A percentile compares a stretch with the other conserved stretches of the same genome.
phyloP scores from a whole-genome alignment of 108 stramenopile species.

The Skeletonema tropicum region DNA sequence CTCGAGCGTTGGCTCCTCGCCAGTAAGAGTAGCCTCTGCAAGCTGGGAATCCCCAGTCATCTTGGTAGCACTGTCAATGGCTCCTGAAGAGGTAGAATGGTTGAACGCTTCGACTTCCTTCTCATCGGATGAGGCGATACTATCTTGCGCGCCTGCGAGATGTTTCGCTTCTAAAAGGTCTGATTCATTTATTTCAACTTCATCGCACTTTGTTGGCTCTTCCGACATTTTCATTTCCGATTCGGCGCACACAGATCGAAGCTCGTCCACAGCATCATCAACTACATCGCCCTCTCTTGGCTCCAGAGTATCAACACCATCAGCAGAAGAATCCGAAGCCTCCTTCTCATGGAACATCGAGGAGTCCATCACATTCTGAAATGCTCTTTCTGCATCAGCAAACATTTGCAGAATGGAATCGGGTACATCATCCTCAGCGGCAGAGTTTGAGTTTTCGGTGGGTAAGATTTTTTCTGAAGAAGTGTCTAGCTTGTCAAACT shows the following conservation, averaged over 20 bases:
- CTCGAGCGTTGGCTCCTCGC: slow-evolving; percentile 9
- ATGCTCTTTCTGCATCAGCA: background rate
- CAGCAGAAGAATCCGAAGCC: background rate
- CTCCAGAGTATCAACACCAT: background rate
- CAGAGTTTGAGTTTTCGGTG: background rate
- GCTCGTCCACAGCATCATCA: background rate
- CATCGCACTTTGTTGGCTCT: background rate
- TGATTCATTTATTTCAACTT: background rate
- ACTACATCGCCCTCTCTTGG: background rate
- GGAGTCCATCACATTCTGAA: background rate
- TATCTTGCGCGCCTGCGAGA: background rate
- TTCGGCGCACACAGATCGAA: background rate
- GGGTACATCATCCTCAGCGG: background rate
- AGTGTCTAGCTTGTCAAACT: background rate
- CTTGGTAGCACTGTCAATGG: background rate
- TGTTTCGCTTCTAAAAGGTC: background rate
- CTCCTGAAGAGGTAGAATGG: background rate
- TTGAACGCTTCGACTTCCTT: background rate
- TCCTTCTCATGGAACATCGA: background rate
- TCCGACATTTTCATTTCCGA: background rate
- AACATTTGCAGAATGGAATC: slow-evolving; percentile 8
- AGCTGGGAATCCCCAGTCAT: background rate
- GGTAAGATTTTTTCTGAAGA: background rate
- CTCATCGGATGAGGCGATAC: background rate
- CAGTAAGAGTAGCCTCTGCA: background rate